These are phyloP conservation scores for Acrodontium crateriforme DNA, from an alignment of 2,329 filamentous ascomycete genomes.

Conservation along the genomic window DNA sequence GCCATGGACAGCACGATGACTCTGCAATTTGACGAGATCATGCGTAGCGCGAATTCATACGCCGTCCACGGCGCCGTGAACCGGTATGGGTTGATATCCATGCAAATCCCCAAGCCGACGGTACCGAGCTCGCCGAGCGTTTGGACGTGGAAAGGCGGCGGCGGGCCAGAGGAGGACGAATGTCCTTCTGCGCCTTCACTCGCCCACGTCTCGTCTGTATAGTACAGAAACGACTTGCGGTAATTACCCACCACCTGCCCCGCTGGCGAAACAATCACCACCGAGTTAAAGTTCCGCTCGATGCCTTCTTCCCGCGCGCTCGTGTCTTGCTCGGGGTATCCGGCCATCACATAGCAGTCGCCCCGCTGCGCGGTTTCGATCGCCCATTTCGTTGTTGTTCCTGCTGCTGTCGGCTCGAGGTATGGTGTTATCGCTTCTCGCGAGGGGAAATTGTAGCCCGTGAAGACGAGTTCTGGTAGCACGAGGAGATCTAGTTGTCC, in stretches of 20 bases:
- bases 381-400: conserved; percentile 60
- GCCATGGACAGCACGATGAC: conserved; percentile 64
- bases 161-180: conserved; percentile 2
- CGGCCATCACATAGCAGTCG: conserved; percentile 53
- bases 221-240: conserved; percentile 52
- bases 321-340: conserved; percentile 51
- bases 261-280: conserved; percentile 41
- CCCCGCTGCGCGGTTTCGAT: conserved; percentile 50
- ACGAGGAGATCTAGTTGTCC: conserved; percentile 53
- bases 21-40: conserved; percentile 42
- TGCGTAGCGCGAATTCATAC: conserved; percentile 46
- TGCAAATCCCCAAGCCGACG: conserved; percentile 35
- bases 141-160: conserved; percentile 25
- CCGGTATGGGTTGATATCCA: conserved; percentile 50
- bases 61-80: conserved; percentile 44
- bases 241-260: conserved; percentile 46
- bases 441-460: conserved; percentile 67
- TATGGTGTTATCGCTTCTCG: conserved; percentile 52
- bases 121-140: conserved; percentile 23
- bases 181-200: conserved; percentile 7
- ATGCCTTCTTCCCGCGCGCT: conserved; percentile 6
- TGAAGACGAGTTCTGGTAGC: conserved; percentile 63
- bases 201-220: conserved; percentile 53
- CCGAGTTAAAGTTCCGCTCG: conserved; percentile 40
- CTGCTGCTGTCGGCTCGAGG: conserved; percentile 52